Evolutionary conservation across 768 basidiomycete genomes (phyloP).

Genomic region (Xerocomellus dryophilus): DNA sequence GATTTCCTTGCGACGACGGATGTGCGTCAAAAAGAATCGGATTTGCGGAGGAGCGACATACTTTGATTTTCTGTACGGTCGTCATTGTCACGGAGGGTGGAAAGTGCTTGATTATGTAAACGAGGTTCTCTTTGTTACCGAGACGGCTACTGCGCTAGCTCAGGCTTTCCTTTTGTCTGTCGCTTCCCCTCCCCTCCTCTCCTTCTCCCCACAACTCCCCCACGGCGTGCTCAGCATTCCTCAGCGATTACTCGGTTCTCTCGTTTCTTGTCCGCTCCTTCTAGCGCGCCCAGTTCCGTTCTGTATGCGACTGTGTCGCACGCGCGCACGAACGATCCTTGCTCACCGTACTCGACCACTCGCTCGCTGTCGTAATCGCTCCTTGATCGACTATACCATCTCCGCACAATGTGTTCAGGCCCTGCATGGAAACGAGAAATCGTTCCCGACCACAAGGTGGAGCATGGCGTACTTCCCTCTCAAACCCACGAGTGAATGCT

Average conservation of each 20-base stretch:
- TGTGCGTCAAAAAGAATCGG: conserved; percentile 8
- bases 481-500: neutral
- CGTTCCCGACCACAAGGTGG: conserved; percentile 95
- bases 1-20: conserved; percentile 58
- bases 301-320: conserved; percentile 37
- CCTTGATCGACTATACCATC: conserved; percentile 10
- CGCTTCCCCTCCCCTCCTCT: neutral
- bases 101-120: conserved; percentile 14
- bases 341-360: conserved; percentile 22
- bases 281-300: conserved; percentile 13
- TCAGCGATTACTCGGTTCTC: conserved; percentile 15
- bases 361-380: conserved; percentile 24
- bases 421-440: conserved; percentile 95
- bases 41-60: conserved; percentile 30
- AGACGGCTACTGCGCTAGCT: no score
- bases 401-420: conserved; percentile 44
- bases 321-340: conserved; percentile 24
- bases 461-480: conserved; percentile 11
- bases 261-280: conserved; percentile 27
- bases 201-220: conserved; percentile 21
- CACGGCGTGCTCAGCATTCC: conserved; percentile 3
- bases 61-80: conserved; percentile 89
- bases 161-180: conserved; percentile 8
- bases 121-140: neutral
- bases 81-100: conserved; percentile 58